Percentiles rank a stretch among this genome's conserved stretches.
Conservation (phyloP, 164 flowering plant species). For the Annona squamosa region DNA sequence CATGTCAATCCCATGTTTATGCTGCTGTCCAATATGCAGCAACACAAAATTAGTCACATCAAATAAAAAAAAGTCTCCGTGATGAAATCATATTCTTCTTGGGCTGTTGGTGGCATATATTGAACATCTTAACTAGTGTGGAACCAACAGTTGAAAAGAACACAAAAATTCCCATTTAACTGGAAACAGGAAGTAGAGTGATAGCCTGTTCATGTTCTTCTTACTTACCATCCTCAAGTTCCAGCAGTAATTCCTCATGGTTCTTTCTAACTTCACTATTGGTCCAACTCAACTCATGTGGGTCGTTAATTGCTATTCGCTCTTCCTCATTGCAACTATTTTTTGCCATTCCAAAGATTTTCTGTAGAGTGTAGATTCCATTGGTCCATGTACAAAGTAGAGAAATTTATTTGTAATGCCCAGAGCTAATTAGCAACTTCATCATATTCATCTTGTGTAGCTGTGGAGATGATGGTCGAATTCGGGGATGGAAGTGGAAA, state of each 20-base stretch:
- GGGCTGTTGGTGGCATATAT: neutral
- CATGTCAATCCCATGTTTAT: neutral
- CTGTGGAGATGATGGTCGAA: constrained; percentile 98
- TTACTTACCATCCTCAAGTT: neutral
- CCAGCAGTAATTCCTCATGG: neutral
- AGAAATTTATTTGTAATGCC: neutral
- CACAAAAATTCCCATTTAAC: neutral
- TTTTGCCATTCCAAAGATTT: neutral
- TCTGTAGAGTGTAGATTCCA: neutral
- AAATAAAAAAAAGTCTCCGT: neutral
- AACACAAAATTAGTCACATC: neutral
- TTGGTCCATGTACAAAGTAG: neutral
- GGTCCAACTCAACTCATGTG: neutral
- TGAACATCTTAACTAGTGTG: neutral
- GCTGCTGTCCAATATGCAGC: neutral
- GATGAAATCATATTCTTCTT: neutral
- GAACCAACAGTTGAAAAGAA: neutral
- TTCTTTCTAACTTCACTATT: neutral
- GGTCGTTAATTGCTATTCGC: neutral
- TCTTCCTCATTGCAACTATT: neutral
- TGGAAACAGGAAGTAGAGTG: neutral
- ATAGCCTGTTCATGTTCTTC: neutral
- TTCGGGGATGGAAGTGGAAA: constrained; percentile 92
- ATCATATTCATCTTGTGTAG: constrained; percentile 32
- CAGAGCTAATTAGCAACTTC: neutral